These are phyloP conservation scores for Fusarium sp. DNA, from an alignment of 2,329 filamentous ascomycete genomes.

Conservation along the genomic window DNA sequence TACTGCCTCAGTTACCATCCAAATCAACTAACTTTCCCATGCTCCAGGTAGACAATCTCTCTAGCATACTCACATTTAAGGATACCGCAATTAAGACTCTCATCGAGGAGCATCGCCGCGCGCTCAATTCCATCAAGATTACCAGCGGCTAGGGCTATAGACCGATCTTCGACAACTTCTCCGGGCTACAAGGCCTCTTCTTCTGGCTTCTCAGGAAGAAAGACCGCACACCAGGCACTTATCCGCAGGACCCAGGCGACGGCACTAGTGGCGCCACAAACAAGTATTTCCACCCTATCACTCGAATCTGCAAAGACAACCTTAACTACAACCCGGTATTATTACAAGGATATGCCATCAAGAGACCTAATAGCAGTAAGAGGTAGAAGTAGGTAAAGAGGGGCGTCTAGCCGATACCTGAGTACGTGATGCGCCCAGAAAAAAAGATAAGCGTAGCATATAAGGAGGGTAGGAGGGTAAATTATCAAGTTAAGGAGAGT, in stretches of 20 bases:
- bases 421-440: background rate
- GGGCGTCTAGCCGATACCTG: background rate
- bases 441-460: background rate
- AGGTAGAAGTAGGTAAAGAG: background rate
- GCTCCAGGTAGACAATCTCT: background rate
- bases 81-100: background rate
- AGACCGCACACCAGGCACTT: background rate
- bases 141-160: background rate
- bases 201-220: background rate
- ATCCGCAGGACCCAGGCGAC: background rate
- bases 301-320: background rate
- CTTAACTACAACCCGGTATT: background rate
- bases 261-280: background rate
- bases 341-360: background rate
- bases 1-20: background rate
- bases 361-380: background rate
- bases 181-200: background rate
- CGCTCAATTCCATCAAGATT: background rate
- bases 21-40: background rate
- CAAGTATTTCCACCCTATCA: background rate
- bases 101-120: background rate
- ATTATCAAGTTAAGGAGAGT: background rate
- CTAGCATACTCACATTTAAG: background rate
- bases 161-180: background rate
- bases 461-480: background rate